Evolutionary conservation across 78 protist genomes (phyloP).

Genomic region (Speleostelium caveatum): DNA sequence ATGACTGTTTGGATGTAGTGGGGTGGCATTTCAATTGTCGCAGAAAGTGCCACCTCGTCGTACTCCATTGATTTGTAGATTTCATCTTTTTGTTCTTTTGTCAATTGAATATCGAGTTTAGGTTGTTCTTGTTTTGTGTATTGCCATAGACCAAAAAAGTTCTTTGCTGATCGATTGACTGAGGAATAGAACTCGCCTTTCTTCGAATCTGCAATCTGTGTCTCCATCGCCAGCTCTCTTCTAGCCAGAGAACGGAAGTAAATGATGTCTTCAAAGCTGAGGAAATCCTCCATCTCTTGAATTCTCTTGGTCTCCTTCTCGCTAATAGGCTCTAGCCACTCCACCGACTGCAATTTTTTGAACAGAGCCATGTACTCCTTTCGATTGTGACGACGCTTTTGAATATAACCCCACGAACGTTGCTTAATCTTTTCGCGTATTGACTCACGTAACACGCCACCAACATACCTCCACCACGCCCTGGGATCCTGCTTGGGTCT

Average conservation of each 20-base stretch:
- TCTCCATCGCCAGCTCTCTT: conserved; percentile 64
- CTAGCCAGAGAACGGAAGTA: conserved; percentile 69
- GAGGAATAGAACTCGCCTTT: conserved; percentile 62
- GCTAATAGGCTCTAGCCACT: conserved; percentile 68
- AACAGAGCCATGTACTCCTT: conserved; percentile 64
- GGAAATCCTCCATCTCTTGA: conserved; percentile 51
- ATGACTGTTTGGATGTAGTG: conserved; percentile 36
- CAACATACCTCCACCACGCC: conserved; percentile 71
- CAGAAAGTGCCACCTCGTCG: conserved; percentile 56
- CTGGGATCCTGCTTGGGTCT: conserved; percentile 70
- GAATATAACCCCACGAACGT: conserved; percentile 59
- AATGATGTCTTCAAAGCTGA: conserved; percentile 67
- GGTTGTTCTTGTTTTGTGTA: background rate
- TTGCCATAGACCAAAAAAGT: conserved; percentile 19
- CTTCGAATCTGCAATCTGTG: conserved; percentile 45
- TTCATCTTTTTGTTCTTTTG: conserved; percentile 73
- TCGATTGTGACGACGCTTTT: conserved; percentile 52
- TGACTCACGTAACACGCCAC: conserved; percentile 46
- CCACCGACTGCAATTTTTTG: conserved; percentile 53
- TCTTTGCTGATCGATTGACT: conserved; percentile 23
- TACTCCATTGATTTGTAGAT: conserved; percentile 73
- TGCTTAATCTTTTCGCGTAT: conserved; percentile 68
- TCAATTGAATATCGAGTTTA: conserved; percentile 39
- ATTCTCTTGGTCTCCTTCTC: conserved; percentile 30
- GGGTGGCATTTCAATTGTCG: conserved; percentile 74